Conservation (phyloP, 2,329 filamentous ascomycete species). For the Botrytis porri region DNA sequence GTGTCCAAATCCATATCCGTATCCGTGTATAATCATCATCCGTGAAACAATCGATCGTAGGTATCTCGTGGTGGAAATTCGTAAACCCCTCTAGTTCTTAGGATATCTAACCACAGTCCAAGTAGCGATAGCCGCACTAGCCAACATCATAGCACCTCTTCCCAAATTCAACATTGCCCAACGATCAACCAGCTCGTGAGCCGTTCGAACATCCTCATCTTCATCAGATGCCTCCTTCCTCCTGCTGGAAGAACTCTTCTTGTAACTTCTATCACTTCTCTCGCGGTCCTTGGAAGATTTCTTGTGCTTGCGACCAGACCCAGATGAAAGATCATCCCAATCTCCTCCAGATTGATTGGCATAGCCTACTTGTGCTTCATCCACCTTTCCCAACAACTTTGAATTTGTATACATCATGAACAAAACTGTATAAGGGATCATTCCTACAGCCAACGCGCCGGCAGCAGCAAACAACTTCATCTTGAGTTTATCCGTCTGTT, state of each 20-base stretch:
- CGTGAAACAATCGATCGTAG: not conserved
- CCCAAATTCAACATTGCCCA: conserved; percentile 55
- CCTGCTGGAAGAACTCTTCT: conserved; percentile 18
- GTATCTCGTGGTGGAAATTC: not conserved
- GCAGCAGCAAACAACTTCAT: conserved; percentile 44
- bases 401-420: conserved; percentile 48
- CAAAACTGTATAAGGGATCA: conserved; percentile 52
- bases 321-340: conserved; percentile 11
- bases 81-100: not conserved
- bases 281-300: conserved; percentile 15
- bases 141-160: conserved; percentile 38
- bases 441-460: conserved; percentile 44
- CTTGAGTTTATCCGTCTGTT: conserved; percentile 26
- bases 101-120: conserved; percentile 30
- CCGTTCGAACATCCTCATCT: conserved; percentile 46
- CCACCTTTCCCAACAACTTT: conserved; percentile 46
- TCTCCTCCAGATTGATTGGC: conserved; percentile 13
- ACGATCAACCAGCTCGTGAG: conserved; percentile 51
- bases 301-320: conserved; percentile 17
- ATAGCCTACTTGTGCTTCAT: conserved; percentile 39
- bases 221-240: conserved; percentile 39
- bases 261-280: conserved; percentile 12
- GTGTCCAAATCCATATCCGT: not conserved
- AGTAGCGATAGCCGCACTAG: conserved; percentile 34
- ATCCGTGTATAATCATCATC: not conserved